These are phyloP conservation scores for Quercus ilex DNA, from an alignment of 306 rosid genomes.

Conservation along the genomic window DNA sequence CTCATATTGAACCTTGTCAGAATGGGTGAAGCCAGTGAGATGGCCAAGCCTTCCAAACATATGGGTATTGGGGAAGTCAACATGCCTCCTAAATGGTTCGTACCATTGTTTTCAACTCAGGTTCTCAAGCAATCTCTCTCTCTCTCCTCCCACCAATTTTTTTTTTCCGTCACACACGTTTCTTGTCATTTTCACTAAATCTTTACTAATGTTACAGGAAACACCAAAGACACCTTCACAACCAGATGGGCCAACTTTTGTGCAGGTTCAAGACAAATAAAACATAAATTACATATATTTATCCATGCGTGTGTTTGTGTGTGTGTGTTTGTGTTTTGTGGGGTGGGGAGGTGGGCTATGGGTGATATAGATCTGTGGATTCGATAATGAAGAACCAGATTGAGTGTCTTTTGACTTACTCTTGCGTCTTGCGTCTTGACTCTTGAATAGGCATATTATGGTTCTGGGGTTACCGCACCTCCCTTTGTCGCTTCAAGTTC, in stretches of 20 bases:
- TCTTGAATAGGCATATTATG: constrained; percentile 29
- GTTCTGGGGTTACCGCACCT: constrained; percentile 10
- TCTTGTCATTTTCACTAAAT: neutral
- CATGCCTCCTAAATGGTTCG: constrained; percentile 13
- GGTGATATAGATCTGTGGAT: neutral
- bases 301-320: neutral
- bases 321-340: neutral
- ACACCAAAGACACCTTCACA: constrained; percentile 10
- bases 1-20: no score
- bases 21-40: no score
- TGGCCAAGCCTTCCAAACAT: constrained; percentile 1
- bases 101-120: constrained; percentile 7
- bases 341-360: no score
- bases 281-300: neutral
- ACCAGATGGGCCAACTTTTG: constrained; percentile 25
- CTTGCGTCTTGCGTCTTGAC: neutral
- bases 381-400: neutral
- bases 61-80: constrained; percentile 36
- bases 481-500: constrained; percentile 16
- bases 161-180: neutral
- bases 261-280: constrained; percentile 23
- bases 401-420: constrained; percentile 1
- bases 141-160: neutral
- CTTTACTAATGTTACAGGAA: constrained; percentile 13
- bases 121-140: constrained; percentile 9